Evolutionary conservation across 1,284 basidiomycete species (phyloP).

Genomic region (Sparassis latifolia): DNA sequence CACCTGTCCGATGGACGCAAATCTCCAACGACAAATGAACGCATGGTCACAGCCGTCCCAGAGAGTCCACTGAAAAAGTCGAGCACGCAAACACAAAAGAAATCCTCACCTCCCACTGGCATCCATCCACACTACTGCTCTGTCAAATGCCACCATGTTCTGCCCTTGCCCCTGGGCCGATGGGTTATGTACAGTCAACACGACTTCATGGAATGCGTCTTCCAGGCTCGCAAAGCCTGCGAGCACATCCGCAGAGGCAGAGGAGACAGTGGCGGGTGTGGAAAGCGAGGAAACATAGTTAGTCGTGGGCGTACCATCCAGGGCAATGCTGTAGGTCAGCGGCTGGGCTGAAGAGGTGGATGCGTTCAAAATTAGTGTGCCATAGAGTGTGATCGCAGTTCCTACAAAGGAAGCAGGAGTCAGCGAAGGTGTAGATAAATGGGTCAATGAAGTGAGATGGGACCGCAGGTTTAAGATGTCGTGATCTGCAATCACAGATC

Average conservation of each 20-base stretch:
- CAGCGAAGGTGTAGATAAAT: not conserved
- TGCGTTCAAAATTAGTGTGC: conserved; percentile 15
- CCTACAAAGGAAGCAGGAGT: conserved; percentile 13
- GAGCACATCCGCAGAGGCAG: conserved; percentile 20
- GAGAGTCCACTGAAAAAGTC: no score
- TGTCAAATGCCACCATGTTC: conserved; percentile 17
- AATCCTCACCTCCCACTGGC: not conserved
- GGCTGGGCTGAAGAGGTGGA: conserved; percentile 2
- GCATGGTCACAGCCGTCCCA: no score
- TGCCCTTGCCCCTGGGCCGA: conserved; percentile 8
- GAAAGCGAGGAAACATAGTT: conserved; percentile 20
- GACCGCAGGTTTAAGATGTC: not conserved
- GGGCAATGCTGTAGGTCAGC: conserved; percentile 19
- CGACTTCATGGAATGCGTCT: conserved; percentile 21
- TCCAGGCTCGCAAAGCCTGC: conserved; percentile 23
- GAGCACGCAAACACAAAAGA: no score
- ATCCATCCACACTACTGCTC: conserved; percentile 15
- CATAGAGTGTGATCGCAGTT: conserved; percentile 24
- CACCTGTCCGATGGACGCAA: no score
- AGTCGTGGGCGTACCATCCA: conserved; percentile 24
- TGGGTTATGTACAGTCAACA: conserved; percentile 23
- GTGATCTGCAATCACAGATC: no score
- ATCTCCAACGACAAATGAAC: no score
- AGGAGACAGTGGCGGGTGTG: conserved; percentile 11
- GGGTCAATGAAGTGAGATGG: not conserved